Percentiles rank a stretch among this genome's conserved stretches.
phyloP scores from a whole-genome alignment of 306 rosid species.

The Prunus davidiana region DNA sequence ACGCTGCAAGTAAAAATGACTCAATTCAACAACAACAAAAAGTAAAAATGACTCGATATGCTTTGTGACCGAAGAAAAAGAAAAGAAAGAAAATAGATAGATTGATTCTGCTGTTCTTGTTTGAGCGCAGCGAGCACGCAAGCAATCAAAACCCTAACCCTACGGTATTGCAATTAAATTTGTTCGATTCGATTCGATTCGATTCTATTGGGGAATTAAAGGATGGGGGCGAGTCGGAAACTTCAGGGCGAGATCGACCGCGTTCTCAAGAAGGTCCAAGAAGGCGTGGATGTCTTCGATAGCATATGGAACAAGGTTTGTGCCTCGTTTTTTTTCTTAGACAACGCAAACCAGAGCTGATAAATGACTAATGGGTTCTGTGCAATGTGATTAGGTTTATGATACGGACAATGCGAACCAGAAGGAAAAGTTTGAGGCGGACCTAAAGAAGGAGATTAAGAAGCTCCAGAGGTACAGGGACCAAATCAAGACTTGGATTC shows the following conservation, averaged over 20 bases:
- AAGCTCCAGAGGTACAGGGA: constrained; percentile 95
- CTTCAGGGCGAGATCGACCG: constrained; percentile 99
- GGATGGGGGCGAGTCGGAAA: constrained; percentile 97
- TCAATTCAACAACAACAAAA: not conserved
- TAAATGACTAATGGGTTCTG: not conserved
- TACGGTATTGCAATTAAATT: not conserved
- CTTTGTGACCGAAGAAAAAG: too few relatives aligned
- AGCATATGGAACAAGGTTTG: constrained; percentile 95
- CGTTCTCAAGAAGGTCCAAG: constrained; percentile 96
- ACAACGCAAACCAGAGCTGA: not conserved
- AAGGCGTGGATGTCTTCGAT: constrained; percentile 95
- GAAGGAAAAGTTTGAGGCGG: constrained; percentile 98
- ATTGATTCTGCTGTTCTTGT: not conserved
- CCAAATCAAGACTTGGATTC: constrained; percentile 97
- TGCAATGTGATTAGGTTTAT: constrained; percentile 53
- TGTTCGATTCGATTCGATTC: not conserved
- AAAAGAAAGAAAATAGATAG: not conserved
- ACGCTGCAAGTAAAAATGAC: not conserved
- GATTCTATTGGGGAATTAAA: not conserved
- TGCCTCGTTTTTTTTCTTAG: not conserved
- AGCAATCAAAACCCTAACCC: constrained; percentile 7
- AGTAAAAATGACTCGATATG: not conserved
- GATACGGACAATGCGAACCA: constrained; percentile 97
- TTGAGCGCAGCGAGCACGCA: not conserved
- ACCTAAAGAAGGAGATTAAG: constrained; percentile 96